Base-by-base conservation (phyloP, 768 basidiomycete genomes). In the Baorangia bicolor region DNA sequence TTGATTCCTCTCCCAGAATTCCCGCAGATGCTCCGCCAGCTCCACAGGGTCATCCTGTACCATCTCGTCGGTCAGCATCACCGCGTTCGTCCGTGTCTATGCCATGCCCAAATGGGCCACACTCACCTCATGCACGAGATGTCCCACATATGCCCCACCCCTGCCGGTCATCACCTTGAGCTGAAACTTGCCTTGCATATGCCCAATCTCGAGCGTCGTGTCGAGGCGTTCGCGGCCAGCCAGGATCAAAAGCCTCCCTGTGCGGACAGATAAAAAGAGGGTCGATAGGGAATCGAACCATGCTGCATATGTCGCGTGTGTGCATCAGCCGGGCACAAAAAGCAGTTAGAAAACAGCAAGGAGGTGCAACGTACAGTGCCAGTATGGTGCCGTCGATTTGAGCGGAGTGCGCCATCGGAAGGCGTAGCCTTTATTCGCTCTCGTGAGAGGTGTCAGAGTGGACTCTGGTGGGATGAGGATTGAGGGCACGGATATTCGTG, bases 171-270 rank as follows among this genome's bases (percentile, higher is more conserved):
- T 81, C 35, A 99, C 93, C 23, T 82, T 87, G 69, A 98, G 80
- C 73, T 98, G 96, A 73, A 98, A 99, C 70, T 97, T 98, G 65
- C 88, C 92, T 69, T 88, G 92, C 93, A 96, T 95, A 67, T 95
- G 93, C 1, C 90, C 97, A 47, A 98, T 94, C 88, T 96, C 97
- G 43, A 99, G 79, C 61, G 92, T 86, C 62, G 84, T 88, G 66
- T 99, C 97, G 5, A 98, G 82, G 18, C 94, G 79, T 63, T 99
- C 97, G 18, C 94, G 86, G 0, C 95, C 96, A 0, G 97, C 97
- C 16, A 99, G 77, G 10, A 98, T 82, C 23, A 99, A 82, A 27
- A 99, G 74, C 28, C 95, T 85, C 0, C 95, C 96, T 0, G 92
- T 83, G 14, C 87, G 83, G 0, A 85, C 83, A 0, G 80, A 72